Evolutionary conservation across 306 rosid genomes (phyloP).

Genomic region (Datisca glomerata): DNA sequence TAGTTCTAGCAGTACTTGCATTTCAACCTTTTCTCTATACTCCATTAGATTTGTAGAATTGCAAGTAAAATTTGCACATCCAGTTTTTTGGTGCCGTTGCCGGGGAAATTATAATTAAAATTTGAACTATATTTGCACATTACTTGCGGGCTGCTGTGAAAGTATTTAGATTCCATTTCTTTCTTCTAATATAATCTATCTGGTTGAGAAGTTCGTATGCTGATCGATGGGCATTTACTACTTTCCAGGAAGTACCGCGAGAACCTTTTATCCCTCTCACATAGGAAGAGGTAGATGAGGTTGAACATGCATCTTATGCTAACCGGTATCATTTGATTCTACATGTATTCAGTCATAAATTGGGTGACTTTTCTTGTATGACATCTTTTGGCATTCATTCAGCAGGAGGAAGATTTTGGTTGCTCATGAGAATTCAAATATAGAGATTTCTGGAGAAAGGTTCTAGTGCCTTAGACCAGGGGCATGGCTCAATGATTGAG

Average conservation of each 20-base stretch:
- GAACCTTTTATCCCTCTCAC: slow-evolving; percentile 64
- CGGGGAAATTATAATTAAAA: no score
- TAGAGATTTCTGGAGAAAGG: slow-evolving; percentile 54
- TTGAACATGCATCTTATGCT: slow-evolving; percentile 35
- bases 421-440: slow-evolving; percentile 58
- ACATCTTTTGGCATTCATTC: slow-evolving; percentile 12
- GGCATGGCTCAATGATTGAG: slow-evolving; percentile 93
- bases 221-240: background rate
- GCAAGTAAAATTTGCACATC: no score
- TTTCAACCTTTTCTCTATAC: no score
- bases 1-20: no score
- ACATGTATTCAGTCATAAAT: slow-evolving; percentile 5
- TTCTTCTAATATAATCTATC: no score
- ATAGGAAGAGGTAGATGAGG: slow-evolving; percentile 39
- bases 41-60: no score
- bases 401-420: slow-evolving; percentile 63
- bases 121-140: no score
- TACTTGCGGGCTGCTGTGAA: no score
- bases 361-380: slow-evolving; percentile 17
- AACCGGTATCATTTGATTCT: slow-evolving; percentile 39
- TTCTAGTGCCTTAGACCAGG: slow-evolving; percentile 62
- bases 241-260: slow-evolving; percentile 34
- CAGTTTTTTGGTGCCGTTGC: no score
- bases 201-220: no score
- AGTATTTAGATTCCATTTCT: no score